Base-by-base conservation (phyloP, 1,139 yeast genomes). In the Diutina mesorugosa region DNA sequence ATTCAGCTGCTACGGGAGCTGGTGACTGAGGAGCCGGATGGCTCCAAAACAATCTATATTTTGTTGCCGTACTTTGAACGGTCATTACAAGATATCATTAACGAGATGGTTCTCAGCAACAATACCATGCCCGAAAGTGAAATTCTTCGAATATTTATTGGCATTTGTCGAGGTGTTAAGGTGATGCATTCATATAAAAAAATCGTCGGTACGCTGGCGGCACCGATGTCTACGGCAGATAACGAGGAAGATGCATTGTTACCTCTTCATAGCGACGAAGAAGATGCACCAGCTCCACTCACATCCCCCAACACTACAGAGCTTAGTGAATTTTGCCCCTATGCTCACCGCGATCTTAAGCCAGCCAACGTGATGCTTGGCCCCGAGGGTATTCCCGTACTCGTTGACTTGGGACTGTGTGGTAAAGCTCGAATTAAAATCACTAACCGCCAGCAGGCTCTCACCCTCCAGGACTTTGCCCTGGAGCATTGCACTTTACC, bases 331-430 rank as follows among this genome's bases (percentile, higher is more conserved):
- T 70, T 81, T 50, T 74, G 79, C 2, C 88, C 95, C 1, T 90
- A 79, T 67, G 95, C 96, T 0, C 97, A 90, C 67, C 73, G 90
- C 59, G 97, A 90, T 66, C 71, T 91, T 57, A 90, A 90, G 64
- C 97, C 97, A 0, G 95, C 93, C 1, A 90, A 90, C 65, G 81
- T 90, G 28, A 86, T 90, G 93, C 71, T 90, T 9, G 79, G 87
- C 1, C 80, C 83, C 30, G 85, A 83, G 59, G 90, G 90, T 0
- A 68, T 80, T 8, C 95, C 96, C 0, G 90, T 90, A 1, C 73
- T 91, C 56, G 86, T 89, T 64, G 97, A 91, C 64, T 72, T 91
- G 58, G 97, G 97, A 2, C 85, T 95, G 12, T 85, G 93, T 65
- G 71, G 84, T 2, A 78, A 76, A 57, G 95, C 96, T 0, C 72